Base-by-base conservation (phyloP, 2,329 filamentous ascomycete species). In the Lojkania enalia region DNA sequence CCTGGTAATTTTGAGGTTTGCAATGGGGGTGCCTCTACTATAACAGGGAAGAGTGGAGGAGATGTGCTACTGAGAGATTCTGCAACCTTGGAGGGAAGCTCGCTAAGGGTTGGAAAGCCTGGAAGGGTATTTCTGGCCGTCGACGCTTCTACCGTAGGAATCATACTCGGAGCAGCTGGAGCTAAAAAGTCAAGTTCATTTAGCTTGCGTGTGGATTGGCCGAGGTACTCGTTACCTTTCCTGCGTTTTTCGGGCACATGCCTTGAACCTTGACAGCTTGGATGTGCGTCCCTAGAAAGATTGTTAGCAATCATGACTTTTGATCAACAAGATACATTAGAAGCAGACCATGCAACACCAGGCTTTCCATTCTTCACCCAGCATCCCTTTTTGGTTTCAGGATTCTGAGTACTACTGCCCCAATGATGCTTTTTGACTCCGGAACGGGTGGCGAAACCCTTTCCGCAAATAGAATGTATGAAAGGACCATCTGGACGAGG, bases 351-450 rank as follows among this genome's bases (percentile, higher is more conserved):
- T 37, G 37, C 49, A n/a, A 55, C 40, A 33, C 58, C 39, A 7
- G 64, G 64, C 42, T 60, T 68, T 0, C 50, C 49, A 37, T 64
- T 42, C 31, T 61, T 66, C 23, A 49, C 52, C 64, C 64, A 69
- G 40, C 66, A 69, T 2, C 64, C 64, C 13, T 51, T 65, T 13
- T 39, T 59, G 1, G 63, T 65, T 5, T 51, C 35, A 9, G 51
- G 25, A 39, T 68, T 49, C 12, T 61, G 49, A 1, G 39, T 23
- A 16, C 56, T 60, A 5, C 39, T 47, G 13, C 64, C 64, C 58
- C 63, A 69, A 33, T 68, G 66, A 39, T 68, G 64, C 27, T 66
- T 66, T 45, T 61, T 68, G 14, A 67, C 63, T n/a, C 40, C 55
- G 1, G 45, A 52, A 5, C 57, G 52, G 7, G 43, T 55, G 1